Base-by-base conservation (phyloP, 2,329 filamentous ascomycete species). In the Penicillium janthinellum region DNA sequence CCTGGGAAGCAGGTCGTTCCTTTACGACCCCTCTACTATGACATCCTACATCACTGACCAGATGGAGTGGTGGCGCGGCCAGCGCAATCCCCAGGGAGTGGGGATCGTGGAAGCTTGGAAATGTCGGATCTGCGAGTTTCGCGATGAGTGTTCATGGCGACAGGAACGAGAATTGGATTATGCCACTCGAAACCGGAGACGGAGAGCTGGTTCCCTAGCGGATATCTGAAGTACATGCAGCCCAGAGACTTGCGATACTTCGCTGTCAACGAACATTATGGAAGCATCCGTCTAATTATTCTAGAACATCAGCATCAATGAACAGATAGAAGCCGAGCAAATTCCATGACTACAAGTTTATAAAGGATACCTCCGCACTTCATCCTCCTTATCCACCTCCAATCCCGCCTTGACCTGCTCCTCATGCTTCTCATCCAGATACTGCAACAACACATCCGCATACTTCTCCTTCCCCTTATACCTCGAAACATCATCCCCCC, bases 31-130 rank as follows among this genome's bases (percentile, higher is more conserved):
- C 0, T 73, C 80, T 0, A 81, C 81, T 2, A 78, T 97, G 45
- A 83, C 88, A 11, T 76, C 75, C 1, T 96, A 96, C 71, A 73
- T 96, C 3, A 71, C 77, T 0, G 82, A 86, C 2, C 88, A 90
- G 64, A 86, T 97, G 84, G 74, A 82, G n/a, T 97, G 92, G 92
- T 98, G 94, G 94, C 86, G 85, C 35, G 94, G 93, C 0, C 81
- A 89, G 67, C 81, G 93, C 15, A 78, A 84, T 52, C 86, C 92
- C 0, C 82, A 83, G 7, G 94, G 94, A 0, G 93, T 97, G 2
- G 82, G 86, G 6, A 83, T 96, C 6, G 88, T 93, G 69, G 93
- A 97, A 67, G 90, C 91, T 0, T 96, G 89, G 78, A 98, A 97
- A 74, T 98, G 94, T 73, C 80, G 86, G 20, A 86, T 83, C 25